phyloP scores from a whole-genome alignment of 345 rosid species.

The Ceriops decandra region DNA sequence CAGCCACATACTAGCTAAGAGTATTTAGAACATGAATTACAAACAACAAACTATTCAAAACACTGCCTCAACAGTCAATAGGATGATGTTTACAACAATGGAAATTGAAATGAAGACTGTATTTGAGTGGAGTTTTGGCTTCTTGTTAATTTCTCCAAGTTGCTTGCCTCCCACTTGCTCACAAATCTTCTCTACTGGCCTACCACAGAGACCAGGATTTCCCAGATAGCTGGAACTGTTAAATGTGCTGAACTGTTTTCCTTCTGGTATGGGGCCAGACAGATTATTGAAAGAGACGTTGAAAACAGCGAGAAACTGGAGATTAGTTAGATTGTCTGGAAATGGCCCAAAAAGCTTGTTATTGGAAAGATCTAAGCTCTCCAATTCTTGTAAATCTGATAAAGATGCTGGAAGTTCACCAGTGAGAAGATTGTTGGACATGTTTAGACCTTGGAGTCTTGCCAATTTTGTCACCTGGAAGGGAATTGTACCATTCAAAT shows the following conservation, averaged over 20 bases:
- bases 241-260: not conserved
- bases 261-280: constrained; percentile 11
- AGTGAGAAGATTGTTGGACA: constrained; percentile 16
- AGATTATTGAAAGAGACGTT: constrained; percentile 20
- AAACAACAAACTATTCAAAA: no score
- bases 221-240: not conserved
- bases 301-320: fast-evolving
- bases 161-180: not conserved
- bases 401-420: constrained; percentile 16
- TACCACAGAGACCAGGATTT: constrained; percentile 10
- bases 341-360: constrained; percentile 11
- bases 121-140: no score
- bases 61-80: no score
- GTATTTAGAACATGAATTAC: no score
- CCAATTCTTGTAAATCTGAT: not conserved
- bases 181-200: not conserved
- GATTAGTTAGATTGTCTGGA: not conserved
- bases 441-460: not conserved
- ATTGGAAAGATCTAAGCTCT: constrained; percentile 11
- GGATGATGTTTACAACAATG: no score
- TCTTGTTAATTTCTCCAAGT: no score
- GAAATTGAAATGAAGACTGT: no score
- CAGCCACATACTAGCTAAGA: no score
- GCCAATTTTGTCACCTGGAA: not conserved
- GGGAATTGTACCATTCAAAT: constrained; percentile 20